Evolutionary conservation across 2,329 filamentous ascomycete genomes (phyloP).

Genomic region (Colletotrichum sp.): DNA sequence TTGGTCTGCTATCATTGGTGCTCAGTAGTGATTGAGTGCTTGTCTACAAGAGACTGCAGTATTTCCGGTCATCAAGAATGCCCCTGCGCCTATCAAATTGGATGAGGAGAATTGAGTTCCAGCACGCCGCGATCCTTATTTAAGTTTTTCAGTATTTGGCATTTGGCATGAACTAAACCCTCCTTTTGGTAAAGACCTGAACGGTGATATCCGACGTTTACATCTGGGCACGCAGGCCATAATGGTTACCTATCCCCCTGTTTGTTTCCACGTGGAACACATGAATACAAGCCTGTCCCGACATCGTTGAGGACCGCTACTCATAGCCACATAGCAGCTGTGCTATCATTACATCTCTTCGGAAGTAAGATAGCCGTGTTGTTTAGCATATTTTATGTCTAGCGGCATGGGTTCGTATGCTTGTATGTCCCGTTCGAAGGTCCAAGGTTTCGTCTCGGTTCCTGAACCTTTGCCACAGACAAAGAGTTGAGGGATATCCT

Average conservation of each 20-base stretch:
- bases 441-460: neutral
- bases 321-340: neutral
- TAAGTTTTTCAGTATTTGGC: neutral
- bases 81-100: too few species aligned
- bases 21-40: accelerated
- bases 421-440: neutral
- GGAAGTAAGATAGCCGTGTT: too few species aligned
- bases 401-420: accelerated
- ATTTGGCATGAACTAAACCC: too few species aligned
- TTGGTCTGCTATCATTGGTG: neutral
- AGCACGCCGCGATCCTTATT: neutral
- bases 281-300: too few species aligned
- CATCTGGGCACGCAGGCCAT: accelerated
- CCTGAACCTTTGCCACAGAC: too few species aligned
- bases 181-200: neutral
- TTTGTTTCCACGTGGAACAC: too few species aligned
- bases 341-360: neutral
- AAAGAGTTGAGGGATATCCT: too few species aligned
- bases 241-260: too few species aligned
- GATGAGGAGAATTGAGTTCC: neutral
- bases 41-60: neutral
- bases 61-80: too few species aligned
- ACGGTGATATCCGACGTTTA: neutral
- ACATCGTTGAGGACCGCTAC: neutral
- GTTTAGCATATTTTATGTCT: neutral